Base-by-base conservation (phyloP, 1,284 basidiomycete genomes). In the Lentinula novae-zelandiae region DNA sequence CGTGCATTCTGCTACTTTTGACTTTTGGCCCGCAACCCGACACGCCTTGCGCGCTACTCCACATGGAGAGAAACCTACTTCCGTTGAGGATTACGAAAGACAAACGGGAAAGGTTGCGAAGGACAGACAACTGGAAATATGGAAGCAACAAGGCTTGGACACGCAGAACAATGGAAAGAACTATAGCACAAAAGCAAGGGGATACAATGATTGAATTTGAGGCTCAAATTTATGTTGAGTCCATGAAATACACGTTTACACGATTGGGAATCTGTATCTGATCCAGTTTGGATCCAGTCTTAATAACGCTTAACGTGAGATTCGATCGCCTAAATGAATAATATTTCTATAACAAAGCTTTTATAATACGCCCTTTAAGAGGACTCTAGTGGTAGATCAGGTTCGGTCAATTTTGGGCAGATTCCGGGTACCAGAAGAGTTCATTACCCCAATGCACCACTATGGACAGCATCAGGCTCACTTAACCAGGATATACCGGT, bases 11-110 rank as follows among this genome's bases (percentile, higher is more conserved):
- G 91, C 90, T 9, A 90, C 84, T 5, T 90, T 89, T 67, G 87
- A 90, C 72, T 89, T 89, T 73, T 90, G 83, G 85, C 87, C 88
- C 22, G 80, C 82, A 50, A 83, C 79, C 51, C 82, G 92, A 55
- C 91, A 93, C 69, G 91, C 89, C 7, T 76, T 93, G 51, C 84
- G 92, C 55, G 86, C 87, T n/a, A 93, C 92, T 2, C 91, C 91
- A 53, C 89, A 89, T 65, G 92, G 85, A 27, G 90, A 93, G 72
- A 81, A 80, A 61, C 92, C 92, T 1, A 77, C 80, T 20, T 90
- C 87, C 0, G 92, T 93, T n/a, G 82, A 77, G 46, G 87, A 85
- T 51, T 93, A 91, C 69, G 90, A 93, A 73, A 72, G 71, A 51
- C 69, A 78, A 66, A 82, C 78, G 0, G 86, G 87, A n/a, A 86